Base-by-base conservation (phyloP, 345 rosid species). In the Erysimum cheiranthoides region DNA sequence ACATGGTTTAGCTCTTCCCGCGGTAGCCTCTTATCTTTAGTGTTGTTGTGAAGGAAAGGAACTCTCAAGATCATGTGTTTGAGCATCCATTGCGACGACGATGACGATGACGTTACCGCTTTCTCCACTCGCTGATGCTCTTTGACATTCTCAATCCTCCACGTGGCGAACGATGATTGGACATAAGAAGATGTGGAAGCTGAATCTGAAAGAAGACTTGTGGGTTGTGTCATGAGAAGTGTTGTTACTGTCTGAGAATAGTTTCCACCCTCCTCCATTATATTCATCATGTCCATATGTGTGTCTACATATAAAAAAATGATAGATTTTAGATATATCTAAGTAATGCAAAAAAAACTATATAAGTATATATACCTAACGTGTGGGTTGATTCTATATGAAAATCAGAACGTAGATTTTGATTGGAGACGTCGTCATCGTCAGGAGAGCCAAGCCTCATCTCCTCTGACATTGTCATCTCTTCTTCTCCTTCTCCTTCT, bases 201-300 rank as follows among this genome's bases (percentile, higher is more conserved):
- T 10, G 90, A 76, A 16, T 93, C 87, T 11, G 85, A 78, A 87
- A 85, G 73, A 25, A 86, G 83, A 32, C 56, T 78, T 4, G 65
- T 64, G 5, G 85, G 76, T 61, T 86, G 95, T 83, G 71, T 75
- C 66, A 88, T 86, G 31, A 96, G 93, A 80, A 96, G 80, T 67
- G 92, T 79, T n/a, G 97, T 84, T 10, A 96, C 96, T 10, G 97
- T 93, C 69, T 88, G 93, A 17, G 98, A 93, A 81, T 96, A 93
- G 75, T 86, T 95, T 3, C 85, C 85, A 52, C 85, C 94, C 11
- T 90, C 97, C 39, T 88, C 88, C 27, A 78, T 18, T 21, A 40
- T 58, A 64, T 28, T 79, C 66, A 47, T 81, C 68, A 75, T 75
- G 61, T 58, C 82, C 93, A 69, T 76, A 11, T 53, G 64, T 76